Percentiles rank a stretch among this genome's conserved stretches.
Conservation (phyloP, 2,329 filamentous ascomycete species). For the Aspergillus hortae region DNA sequence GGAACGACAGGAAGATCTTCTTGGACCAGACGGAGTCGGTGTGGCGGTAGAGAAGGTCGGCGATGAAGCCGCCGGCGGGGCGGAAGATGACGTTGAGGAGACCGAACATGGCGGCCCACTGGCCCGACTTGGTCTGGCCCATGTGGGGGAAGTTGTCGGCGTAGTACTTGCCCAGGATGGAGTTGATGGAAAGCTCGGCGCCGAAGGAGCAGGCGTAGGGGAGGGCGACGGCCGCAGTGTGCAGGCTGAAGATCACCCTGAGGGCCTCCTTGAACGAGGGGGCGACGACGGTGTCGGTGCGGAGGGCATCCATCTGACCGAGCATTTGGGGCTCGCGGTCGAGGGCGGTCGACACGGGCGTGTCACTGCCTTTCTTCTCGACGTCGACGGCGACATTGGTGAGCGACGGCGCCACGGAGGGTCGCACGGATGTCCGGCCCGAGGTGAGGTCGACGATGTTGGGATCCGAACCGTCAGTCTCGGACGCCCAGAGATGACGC, state of each 20-base stretch:
- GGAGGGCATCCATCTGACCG: constrained; percentile 48
- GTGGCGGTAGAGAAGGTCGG: constrained; percentile 53
- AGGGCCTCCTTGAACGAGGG: constrained; percentile 60
- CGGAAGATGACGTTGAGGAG: constrained; percentile 50
- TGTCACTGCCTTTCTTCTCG: constrained; percentile 31
- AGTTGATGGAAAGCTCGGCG: constrained; percentile 59
- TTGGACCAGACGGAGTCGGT: constrained; percentile 58
- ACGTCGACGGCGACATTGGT: constrained; percentile 22
- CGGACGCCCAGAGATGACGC: constrained; percentile 57
- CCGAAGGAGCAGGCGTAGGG: constrained; percentile 62
- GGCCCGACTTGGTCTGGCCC: constrained; percentile 52
- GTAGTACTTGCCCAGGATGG: constrained; percentile 59
- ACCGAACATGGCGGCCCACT: constrained; percentile 55
- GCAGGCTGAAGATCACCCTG: constrained; percentile 59
- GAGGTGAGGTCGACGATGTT: constrained; percentile 30
- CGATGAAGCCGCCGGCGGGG: constrained; percentile 49
- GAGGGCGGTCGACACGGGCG: constrained; percentile 17
- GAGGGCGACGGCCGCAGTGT: constrained; percentile 51
- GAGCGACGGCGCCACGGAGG: constrained; percentile 23
- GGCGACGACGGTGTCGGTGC: constrained; percentile 59
- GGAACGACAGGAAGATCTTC: constrained; percentile 58
- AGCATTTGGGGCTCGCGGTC: constrained; percentile 43
- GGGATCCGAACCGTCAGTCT: constrained; percentile 24
- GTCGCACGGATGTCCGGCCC: constrained; percentile 17
- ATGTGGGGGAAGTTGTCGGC: constrained; percentile 53